Evolutionary conservation across 306 rosid genomes (phyloP).

Genomic region (Quercus glauca): DNA sequence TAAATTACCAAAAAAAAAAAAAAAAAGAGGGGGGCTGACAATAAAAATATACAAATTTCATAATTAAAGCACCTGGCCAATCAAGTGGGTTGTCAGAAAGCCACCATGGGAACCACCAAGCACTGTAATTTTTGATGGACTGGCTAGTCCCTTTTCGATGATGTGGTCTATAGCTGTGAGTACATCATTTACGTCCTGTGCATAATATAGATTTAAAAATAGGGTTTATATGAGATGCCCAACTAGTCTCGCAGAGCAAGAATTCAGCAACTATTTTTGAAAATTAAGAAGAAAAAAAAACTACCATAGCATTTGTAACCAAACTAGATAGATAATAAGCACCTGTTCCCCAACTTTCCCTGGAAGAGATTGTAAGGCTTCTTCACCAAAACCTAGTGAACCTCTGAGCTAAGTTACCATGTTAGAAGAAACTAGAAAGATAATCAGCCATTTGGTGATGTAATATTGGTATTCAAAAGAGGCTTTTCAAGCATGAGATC

Average conservation of each 20-base stretch:
- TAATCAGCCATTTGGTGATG: slow-evolving; percentile 8
- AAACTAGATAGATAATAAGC: slow-evolving; percentile 19
- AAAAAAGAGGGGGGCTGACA: too few relatives aligned
- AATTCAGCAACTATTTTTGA: neutral
- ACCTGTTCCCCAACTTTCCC: slow-evolving; percentile 93
- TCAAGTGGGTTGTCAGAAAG: slow-evolving; percentile 93
- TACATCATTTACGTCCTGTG: slow-evolving; percentile 88
- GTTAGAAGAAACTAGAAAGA: slow-evolving; percentile 22
- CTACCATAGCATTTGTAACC: neutral
- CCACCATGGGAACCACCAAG: slow-evolving; percentile 98
- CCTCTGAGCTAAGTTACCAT: slow-evolving; percentile 60
- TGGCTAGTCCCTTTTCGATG: slow-evolving; percentile 64
- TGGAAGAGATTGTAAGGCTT: slow-evolving; percentile 89
- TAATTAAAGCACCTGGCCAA: slow-evolving; percentile 75
- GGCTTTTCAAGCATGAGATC: neutral
- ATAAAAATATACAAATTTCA: neutral
- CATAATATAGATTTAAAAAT: slow-evolving; percentile 20
- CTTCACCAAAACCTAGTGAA: slow-evolving; percentile 95
- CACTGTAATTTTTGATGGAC: slow-evolving; percentile 73
- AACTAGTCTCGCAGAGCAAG: neutral
- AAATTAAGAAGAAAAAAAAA: neutral
- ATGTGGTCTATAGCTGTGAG: slow-evolving; percentile 72
- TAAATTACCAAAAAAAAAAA: neutral
- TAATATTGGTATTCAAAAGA: slow-evolving; percentile 10
- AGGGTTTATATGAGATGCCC: slow-evolving; percentile 1